These are phyloP conservation scores for Saccharomycopsis selenospora DNA, from an alignment of 805 yeast genomes.

Conservation along the genomic window DNA sequence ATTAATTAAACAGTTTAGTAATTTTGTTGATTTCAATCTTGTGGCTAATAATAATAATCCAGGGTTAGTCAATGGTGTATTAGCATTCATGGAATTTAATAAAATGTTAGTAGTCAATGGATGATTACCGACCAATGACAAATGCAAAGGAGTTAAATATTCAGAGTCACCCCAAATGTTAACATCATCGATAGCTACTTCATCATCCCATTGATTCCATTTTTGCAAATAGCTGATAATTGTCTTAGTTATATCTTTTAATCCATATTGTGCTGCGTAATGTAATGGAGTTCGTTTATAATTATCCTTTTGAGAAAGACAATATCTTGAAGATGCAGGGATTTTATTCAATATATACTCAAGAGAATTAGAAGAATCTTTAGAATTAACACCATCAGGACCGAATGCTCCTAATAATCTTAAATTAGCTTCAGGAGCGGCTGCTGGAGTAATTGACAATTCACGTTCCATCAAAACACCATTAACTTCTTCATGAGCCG, in stretches of 20 bases:
- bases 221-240: conserved; percentile 48
- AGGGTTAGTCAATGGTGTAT: conserved; percentile 40
- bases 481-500: not conserved
- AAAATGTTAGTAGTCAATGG: conserved; percentile 64
- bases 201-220: conserved; percentile 52
- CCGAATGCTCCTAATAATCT: conserved; percentile 50
- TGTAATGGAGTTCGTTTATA: conserved; percentile 82
- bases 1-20: conserved; percentile 46
- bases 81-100: conserved; percentile 37
- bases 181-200: conserved; percentile 48
- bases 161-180: conserved; percentile 66
- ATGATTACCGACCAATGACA: conserved; percentile 77
- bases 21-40: conserved; percentile 51
- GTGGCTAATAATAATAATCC: conserved; percentile 52
- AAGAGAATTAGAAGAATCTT: conserved; percentile 53
- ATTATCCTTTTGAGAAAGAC: conserved; percentile 61
- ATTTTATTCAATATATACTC: conserved; percentile 50
- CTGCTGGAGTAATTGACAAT: conserved; percentile 34
- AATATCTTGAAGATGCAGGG: conserved; percentile 44
- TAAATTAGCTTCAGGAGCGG: conserved; percentile 43
- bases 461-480: conserved; percentile 18
- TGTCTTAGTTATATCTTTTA: conserved; percentile 52
- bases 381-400: conserved; percentile 55
- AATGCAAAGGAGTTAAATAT: conserved; percentile 69
- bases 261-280: conserved; percentile 82